Evolutionary conservation across 495 filamentous ascomycete species (phyloP), one percentile per base, ranked within the genome.

Genomic region (Aspergillus nanangensis): DNA sequence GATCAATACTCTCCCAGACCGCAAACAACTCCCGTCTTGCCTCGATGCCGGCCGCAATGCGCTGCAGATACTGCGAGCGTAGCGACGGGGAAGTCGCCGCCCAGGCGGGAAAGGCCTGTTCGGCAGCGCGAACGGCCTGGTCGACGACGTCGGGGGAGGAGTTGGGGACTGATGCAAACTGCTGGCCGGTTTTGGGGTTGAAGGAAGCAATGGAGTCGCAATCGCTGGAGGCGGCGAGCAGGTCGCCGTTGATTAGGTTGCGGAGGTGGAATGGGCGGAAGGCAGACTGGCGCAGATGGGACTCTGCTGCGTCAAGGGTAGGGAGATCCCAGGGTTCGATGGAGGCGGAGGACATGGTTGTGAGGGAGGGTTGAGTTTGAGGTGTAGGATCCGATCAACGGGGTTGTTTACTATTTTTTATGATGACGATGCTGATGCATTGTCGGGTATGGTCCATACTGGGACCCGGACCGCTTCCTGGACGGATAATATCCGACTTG

Each of bases 1-100:
- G 53, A 15, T 55, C 52, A 22, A 55, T 40, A 15, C 52, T 55
- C 24, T 55, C 52, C 51, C 55, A 58, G 9, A 48, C 38, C 1
- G 50, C 50, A 41, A 53, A 57, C 2, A 41, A 2, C 19, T 51
- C 54, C 11, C 42, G 48, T 25, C 47, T 41, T n/a, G 50, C 39
- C 3, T 50, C 33, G 15, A 57, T 42, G 1, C 45, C 35, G 9
- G 33, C 29, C 1, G 50, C 50, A 36, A 53, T 50, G 2, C 46
- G 35, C 33, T 45, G 23, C 5, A 57, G 40, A 17, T 48, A 38
- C 14, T 52, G 27, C 2, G 53, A 52, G 35, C 53, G 40, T 19
- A 35, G 45, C 10, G 52, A 42, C 21, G 46, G 24, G 0, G 47
- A 11, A 2, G 45, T 44, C 21, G 47, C 20, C 0, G 54, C 53